These are phyloP conservation scores for Gymnopilus junonius DNA, from an alignment of 768 basidiomycete genomes.

Conservation along the genomic window DNA sequence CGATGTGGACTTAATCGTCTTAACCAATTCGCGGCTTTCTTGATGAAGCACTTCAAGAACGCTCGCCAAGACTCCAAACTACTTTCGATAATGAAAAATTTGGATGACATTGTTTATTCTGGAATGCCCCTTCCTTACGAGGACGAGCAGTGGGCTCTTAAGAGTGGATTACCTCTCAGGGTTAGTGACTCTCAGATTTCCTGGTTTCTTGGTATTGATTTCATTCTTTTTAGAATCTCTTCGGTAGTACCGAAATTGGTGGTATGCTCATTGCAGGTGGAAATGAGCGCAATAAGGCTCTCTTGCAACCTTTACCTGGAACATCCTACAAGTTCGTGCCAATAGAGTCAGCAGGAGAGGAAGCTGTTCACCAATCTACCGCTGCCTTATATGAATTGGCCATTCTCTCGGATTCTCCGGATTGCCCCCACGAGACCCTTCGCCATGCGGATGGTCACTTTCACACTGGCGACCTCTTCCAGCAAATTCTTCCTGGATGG, in stretches of 20 bases:
- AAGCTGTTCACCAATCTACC: conserved; percentile 57
- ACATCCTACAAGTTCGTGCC: conserved; percentile 73
- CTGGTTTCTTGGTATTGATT: conserved; percentile 27
- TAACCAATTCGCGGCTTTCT: conserved; percentile 75
- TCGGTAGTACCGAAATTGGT: conserved; percentile 83
- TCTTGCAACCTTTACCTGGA: conserved; percentile 62
- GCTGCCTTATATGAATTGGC: conserved; percentile 68
- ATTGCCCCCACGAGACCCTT: conserved; percentile 67
- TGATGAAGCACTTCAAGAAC: conserved; percentile 63
- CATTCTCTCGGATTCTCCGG: conserved; percentile 66
- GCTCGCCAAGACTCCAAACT: conserved; percentile 65
- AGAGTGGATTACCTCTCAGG: conserved; percentile 64
- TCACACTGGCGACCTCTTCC: conserved; percentile 85
- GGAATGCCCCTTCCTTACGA: conserved; percentile 69
- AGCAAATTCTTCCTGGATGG: conserved; percentile 57
- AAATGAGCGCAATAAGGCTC: conserved; percentile 50
- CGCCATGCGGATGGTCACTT: conserved; percentile 69
- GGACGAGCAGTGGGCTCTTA: conserved; percentile 73
- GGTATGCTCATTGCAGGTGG: conserved; percentile 71
- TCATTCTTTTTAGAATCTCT: conserved; percentile 62
- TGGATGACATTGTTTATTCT: conserved; percentile 69
- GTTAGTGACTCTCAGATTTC: conserved; percentile 41
- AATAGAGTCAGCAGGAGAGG: conserved; percentile 43
- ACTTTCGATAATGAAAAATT: conserved; percentile 53
- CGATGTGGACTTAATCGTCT: conserved; percentile 73